phyloP scores from a whole-genome alignment of 495 filamentous ascomycete species.

The Daldinia concentrica region DNA sequence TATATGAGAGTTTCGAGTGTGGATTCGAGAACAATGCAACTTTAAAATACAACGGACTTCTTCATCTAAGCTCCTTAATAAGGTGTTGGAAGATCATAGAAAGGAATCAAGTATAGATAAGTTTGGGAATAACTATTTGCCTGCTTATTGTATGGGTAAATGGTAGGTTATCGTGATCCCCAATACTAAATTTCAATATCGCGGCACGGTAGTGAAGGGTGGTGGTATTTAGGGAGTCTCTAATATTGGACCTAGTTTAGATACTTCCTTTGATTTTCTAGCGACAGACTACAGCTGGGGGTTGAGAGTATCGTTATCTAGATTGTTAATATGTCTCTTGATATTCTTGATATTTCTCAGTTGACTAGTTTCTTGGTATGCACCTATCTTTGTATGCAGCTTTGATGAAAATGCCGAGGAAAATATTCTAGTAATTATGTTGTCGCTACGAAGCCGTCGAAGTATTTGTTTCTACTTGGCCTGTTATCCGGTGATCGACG shows the following conservation, averaged over 20 bases:
- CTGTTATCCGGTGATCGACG: not conserved
- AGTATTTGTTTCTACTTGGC: not conserved
- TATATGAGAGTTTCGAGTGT: no score
- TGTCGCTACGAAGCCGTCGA: not conserved
- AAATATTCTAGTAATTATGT: not conserved
- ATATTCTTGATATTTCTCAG: not conserved
- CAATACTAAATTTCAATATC: not conserved
- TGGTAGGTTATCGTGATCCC: not conserved
- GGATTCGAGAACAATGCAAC: no score
- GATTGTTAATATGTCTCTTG: not conserved
- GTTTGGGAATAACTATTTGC: not conserved
- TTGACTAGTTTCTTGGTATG: not conserved
- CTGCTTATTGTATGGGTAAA: not conserved
- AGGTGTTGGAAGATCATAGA: not conserved
- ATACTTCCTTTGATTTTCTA: not conserved
- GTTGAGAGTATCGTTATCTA: not conserved
- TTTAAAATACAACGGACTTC: not conserved
- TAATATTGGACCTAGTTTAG: not conserved
- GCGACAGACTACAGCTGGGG: not conserved
- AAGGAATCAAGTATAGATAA: not conserved
- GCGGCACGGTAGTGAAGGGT: not conserved
- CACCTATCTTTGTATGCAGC: not conserved
- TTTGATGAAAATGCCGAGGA: not conserved
- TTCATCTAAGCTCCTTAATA: not conserved
- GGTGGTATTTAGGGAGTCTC: not conserved